Conservation (phyloP, 257 asterid genomes). For the Asclepias syriaca region DNA sequence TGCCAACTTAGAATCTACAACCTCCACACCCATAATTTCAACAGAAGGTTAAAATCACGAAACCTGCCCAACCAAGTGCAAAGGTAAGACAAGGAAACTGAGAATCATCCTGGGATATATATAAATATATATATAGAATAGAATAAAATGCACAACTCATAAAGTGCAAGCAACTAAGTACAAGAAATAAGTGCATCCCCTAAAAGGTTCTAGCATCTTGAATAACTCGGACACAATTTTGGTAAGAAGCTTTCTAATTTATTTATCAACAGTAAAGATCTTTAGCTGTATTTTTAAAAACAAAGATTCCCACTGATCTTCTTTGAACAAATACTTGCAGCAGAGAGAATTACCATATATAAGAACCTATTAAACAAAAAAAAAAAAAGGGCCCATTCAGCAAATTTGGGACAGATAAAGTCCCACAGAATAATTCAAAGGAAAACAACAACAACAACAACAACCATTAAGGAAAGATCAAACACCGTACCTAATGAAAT, state of each 20-base stretch:
- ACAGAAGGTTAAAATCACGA: conserved; percentile 20
- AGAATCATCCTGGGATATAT: not conserved
- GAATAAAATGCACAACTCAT: not conserved
- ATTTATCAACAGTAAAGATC: not conserved
- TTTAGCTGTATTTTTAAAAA: not conserved
- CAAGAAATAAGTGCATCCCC: not conserved
- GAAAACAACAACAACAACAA: not conserved
- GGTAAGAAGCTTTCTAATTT: not conserved
- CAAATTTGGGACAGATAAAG: not conserved
- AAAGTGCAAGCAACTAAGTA: not conserved
- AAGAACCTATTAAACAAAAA: not conserved
- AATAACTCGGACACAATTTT: not conserved
- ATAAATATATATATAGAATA: not conserved
- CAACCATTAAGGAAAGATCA: not conserved
- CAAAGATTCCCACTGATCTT: not conserved
- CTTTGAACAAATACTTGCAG: not conserved
- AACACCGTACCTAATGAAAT: not conserved
- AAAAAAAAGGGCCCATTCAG: not conserved
- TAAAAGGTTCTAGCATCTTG: not conserved
- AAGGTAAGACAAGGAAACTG: not conserved
- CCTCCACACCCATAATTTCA: conserved; percentile 45
- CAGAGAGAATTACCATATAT: not conserved
- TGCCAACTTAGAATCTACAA: conserved; percentile 38
- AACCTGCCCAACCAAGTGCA: conserved; percentile 26
- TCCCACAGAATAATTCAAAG: not conserved